A percentile compares a stretch with the other conserved stretches of the same genome.
Conservation (phyloP, 441 rosid species). For the California macrophylla region DNA sequence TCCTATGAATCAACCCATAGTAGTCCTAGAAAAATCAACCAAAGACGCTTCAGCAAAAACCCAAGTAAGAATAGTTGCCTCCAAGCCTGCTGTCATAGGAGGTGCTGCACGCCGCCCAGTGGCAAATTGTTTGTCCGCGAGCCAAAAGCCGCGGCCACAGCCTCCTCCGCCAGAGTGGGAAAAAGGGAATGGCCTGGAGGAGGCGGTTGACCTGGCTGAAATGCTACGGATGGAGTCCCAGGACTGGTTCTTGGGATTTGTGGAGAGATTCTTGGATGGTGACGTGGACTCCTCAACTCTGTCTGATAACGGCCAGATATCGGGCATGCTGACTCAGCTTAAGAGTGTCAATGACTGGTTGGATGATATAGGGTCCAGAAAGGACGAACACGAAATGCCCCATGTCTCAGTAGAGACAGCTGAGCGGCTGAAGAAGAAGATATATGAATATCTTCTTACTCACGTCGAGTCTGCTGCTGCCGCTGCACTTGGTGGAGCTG, state of each 20-base stretch:
- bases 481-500: constrained; percentile 25
- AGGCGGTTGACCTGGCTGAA: constrained; percentile 67
- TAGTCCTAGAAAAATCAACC: constrained; percentile 50
- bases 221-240: constrained; percentile 63
- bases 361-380: constrained; percentile 54
- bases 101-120: not conserved
- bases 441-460: constrained; percentile 85
- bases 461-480: constrained; percentile 96
- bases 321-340: constrained; percentile 73
- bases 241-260: constrained; percentile 86
- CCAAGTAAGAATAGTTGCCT: constrained; percentile 11
- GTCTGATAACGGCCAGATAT: constrained; percentile 68
- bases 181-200: constrained; percentile 56
- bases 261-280: constrained; percentile 80
- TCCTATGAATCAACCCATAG: constrained; percentile 31
- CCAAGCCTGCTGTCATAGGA: not conserved
- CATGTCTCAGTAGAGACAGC: constrained; percentile 51
- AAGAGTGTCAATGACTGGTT: constrained; percentile 92
- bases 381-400: constrained; percentile 46
- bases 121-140: not conserved
- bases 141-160: not conserved
- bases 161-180: constrained; percentile 3
- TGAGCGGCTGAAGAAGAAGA: constrained; percentile 74
- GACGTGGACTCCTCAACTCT: constrained; percentile 51
- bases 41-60: constrained; percentile 42